These are phyloP conservation scores for Trypanosomatidae sp. DNA, from an alignment of 208 protist species.

Conservation along the genomic window DNA sequence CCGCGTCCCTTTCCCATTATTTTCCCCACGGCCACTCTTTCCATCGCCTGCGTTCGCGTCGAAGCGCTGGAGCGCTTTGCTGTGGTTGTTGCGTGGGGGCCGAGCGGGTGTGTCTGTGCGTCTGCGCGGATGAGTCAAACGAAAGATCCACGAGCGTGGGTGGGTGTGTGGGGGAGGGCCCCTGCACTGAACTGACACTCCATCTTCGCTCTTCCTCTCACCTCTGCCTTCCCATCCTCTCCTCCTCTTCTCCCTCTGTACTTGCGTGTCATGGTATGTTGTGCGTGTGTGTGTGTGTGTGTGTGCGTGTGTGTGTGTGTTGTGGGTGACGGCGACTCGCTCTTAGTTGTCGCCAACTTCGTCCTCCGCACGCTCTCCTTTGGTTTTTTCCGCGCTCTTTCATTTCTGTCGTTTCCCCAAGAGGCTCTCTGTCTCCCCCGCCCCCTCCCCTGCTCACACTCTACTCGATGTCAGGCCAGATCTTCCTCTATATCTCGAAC, in stretches of 20 bases:
- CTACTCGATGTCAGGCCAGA: conserved; percentile 41
- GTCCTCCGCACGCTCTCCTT: conserved; percentile 21
- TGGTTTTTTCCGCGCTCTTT: background rate
- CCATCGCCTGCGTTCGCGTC: background rate
- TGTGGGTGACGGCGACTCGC: conserved; percentile 4
- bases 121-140: background rate
- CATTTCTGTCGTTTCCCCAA: background rate
- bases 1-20: too few relatives aligned
- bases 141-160: too few relatives aligned
- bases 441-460: background rate
- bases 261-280: background rate
- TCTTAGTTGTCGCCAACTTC: background rate
- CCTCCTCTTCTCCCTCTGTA: background rate
- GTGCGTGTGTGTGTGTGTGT: background rate
- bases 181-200: background rate
- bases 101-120: background rate
- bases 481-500: conserved; percentile 71
- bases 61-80: background rate
- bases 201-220: background rate
- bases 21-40: background rate
- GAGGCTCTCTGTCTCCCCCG: background rate
- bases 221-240: background rate
- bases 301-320: conserved; percentile 11
- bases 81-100: background rate
- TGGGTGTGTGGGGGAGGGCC: too few relatives aligned